These are phyloP conservation scores for Mollisiaceae sp. DNA, from an alignment of 2,329 filamentous ascomycete genomes.

Conservation along the genomic window DNA sequence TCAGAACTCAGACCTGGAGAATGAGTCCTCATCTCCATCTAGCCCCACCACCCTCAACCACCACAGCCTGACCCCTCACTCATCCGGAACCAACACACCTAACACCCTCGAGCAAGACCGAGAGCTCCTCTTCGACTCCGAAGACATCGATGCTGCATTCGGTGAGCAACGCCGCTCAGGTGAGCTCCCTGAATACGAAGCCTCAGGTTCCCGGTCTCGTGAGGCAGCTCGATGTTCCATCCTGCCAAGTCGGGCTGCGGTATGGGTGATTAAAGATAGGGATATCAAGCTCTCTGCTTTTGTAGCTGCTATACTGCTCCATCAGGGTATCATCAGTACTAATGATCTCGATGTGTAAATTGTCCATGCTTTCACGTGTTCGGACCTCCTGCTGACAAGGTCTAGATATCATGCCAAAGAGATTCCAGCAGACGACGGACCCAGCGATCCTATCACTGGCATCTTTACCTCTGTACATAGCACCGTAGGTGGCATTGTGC, in stretches of 20 bases:
- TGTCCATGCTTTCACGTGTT: not conserved
- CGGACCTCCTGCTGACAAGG: not conserved
- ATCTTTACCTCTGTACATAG: conserved; percentile 23
- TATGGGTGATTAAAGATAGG: not conserved
- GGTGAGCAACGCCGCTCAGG: not conserved
- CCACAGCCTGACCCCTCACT: conserved; percentile 11
- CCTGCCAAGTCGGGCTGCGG: conserved; percentile 5
- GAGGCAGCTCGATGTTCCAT: conserved; percentile 1
- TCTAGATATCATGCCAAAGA: conserved; percentile 9
- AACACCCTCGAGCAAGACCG: conserved; percentile 14
- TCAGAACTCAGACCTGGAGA: not conserved
- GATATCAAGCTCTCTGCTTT: conserved; percentile 22
- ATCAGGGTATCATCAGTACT: conserved; percentile 13
- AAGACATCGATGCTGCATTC: not conserved
- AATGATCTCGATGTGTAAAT: conserved; percentile 24
- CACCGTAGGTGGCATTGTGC: conserved; percentile 26
- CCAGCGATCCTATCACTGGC: conserved; percentile 21
- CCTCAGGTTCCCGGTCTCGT: not conserved
- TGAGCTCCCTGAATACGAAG: conserved; percentile 1
- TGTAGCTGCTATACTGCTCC: conserved; percentile 23
- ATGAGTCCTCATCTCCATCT: not conserved
- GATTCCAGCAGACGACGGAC: not conserved
- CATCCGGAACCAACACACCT: conserved; percentile 18
- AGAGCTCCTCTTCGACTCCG: conserved; percentile 15
- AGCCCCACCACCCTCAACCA: conserved; percentile 8